A percentile compares a stretch with the other conserved stretches of the same genome.
These are phyloP conservation scores for Acephala macrosclerotiorum DNA, from an alignment of 2,329 filamentous ascomycete species.

Conservation along the genomic window DNA sequence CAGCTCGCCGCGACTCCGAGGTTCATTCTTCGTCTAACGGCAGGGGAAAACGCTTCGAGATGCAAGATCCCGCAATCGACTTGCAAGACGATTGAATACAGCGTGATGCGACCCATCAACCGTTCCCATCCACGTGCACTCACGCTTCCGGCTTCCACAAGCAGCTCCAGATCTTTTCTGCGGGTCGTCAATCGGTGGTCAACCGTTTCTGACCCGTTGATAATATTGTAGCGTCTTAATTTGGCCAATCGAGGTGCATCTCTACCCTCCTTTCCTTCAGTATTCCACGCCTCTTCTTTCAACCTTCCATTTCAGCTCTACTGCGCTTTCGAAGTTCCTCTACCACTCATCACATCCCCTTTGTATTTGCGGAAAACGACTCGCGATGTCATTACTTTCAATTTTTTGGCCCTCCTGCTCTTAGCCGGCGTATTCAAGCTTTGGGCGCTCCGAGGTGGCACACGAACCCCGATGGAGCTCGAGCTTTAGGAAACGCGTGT, in stretches of 20 bases:
- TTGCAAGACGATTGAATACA: neutral
- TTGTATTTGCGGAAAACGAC: neutral
- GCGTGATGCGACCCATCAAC: neutral
- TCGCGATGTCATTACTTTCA: neutral
- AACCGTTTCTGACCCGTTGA: neutral
- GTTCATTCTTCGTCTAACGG: neutral
- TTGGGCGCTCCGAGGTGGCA: neutral
- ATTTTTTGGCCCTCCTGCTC: neutral
- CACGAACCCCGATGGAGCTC: neutral
- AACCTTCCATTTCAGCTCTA: neutral
- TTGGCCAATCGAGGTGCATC: neutral
- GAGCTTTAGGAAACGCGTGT: neutral
- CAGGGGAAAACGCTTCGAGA: neutral
- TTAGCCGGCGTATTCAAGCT: neutral
- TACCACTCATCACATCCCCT: neutral
- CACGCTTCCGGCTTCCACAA: neutral
- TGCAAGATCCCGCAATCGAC: neutral
- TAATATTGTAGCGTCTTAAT: neutral
- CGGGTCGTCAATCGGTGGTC: neutral
- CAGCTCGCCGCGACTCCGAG: neutral
- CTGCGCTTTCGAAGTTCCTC: neutral
- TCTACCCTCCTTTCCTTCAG: neutral
- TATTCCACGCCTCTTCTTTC: neutral
- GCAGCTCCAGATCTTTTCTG: neutral
- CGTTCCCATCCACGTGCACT: neutral